phyloP scores from a whole-genome alignment of 2,329 filamentous ascomycete genomes.

The Xylaria sp. region DNA sequence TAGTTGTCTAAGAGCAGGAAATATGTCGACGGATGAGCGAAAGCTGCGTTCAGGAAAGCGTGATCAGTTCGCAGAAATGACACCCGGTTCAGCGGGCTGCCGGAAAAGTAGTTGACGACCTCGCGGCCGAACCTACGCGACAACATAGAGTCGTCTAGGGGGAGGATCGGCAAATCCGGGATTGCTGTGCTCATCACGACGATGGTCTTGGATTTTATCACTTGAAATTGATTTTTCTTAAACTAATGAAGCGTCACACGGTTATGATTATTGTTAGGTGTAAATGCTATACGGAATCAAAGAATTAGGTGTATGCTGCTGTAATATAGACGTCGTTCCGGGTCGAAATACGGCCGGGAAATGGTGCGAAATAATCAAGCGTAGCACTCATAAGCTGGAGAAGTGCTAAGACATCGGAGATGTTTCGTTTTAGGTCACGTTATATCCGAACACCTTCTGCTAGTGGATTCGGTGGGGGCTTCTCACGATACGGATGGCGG shows the following conservation, averaged over 20 bases:
- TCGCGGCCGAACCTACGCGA: slow-evolving; percentile 82
- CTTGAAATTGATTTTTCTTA: not conserved
- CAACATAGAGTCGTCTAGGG: slow-evolving; percentile 72
- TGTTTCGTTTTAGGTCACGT: slow-evolving; percentile 23
- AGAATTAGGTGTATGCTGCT: slow-evolving; percentile 2
- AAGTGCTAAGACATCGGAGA: slow-evolving; percentile 14
- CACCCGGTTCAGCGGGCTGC: slow-evolving; percentile 80
- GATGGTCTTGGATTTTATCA: slow-evolving; percentile 4
- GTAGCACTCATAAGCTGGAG: slow-evolving; percentile 12
- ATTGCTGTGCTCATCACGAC: slow-evolving; percentile 49
- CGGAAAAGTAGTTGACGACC: slow-evolving; percentile 85
- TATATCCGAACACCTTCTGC: slow-evolving; percentile 30
- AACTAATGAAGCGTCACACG: slow-evolving; percentile 1
- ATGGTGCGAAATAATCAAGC: slow-evolving; percentile 6
- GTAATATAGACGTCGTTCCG: slow-evolving; percentile 2
- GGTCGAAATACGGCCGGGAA: slow-evolving; percentile 1
- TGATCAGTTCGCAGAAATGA: slow-evolving; percentile 80
- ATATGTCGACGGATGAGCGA: slow-evolving; percentile 70
- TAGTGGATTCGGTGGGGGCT: slow-evolving; percentile 31
- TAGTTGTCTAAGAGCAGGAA: slow-evolving; percentile 86
- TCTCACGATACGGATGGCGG: slow-evolving; percentile 21
- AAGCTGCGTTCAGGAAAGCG: slow-evolving; percentile 74
- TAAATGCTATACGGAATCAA: not conserved
- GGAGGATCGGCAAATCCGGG: slow-evolving; percentile 59
- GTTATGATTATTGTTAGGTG: slow-evolving; percentile 8